Percentiles rank a stretch among this genome's conserved stretches.
These are phyloP conservation scores for Penicillium angulare DNA, from an alignment of 495 filamentous ascomycete species.

Conservation along the genomic window DNA sequence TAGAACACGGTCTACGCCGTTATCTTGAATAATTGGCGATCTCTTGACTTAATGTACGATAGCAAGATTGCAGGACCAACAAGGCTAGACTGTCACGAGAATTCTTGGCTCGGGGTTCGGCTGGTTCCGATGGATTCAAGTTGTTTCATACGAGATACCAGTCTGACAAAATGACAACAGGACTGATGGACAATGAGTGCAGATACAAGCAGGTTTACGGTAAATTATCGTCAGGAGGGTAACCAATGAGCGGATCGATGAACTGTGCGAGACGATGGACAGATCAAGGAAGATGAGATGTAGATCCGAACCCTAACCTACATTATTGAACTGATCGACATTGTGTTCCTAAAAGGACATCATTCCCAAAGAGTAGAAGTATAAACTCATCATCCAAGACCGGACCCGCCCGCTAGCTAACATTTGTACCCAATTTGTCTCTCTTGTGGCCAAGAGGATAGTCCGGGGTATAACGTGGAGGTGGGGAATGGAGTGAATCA, in stretches of 20 bases:
- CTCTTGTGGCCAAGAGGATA: neutral
- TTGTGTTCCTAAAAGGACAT: too few species aligned
- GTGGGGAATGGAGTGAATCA: neutral
- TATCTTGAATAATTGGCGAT: conserved; percentile 3
- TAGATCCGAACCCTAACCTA: neutral
- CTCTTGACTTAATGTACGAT: neutral
- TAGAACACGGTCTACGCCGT: conserved; percentile 4
- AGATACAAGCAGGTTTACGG: neutral
- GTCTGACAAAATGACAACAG: too few species aligned
- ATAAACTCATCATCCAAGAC: neutral
- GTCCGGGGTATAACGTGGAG: neutral
- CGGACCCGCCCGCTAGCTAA: neutral
- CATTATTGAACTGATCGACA: too few species aligned
- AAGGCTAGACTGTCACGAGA: conserved; percentile 1
- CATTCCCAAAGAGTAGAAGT: too few species aligned
- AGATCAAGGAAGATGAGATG: neutral
- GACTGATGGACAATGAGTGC: neutral
- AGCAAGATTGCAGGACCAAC: conserved; percentile 6
- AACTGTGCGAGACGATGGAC: neutral
- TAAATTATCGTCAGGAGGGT: neutral
- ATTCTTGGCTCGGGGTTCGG: conserved; percentile 20
- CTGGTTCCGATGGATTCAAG: conserved; percentile 14
- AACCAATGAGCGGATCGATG: neutral
- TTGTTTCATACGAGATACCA: neutral
- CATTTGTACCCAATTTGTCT: neutral